Evolutionary conservation across 2,329 filamentous ascomycete species (phyloP).

Genomic region (Ophidiomyces ophidiicola): DNA sequence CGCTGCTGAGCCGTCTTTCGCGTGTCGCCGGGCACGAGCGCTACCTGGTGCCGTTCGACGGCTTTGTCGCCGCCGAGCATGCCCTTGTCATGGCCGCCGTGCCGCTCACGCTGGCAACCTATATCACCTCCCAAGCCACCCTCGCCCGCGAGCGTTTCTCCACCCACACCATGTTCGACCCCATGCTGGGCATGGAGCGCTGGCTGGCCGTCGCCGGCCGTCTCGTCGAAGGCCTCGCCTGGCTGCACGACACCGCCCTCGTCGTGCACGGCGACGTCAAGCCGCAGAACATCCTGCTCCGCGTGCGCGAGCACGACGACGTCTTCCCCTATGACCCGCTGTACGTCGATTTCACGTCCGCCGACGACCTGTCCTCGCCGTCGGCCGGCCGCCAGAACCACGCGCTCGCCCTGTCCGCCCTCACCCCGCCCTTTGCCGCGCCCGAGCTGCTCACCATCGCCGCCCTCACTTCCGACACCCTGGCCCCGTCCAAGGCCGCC

Average conservation of each 20-base stretch:
- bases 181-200: constrained; percentile 29
- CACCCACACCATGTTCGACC: constrained; percentile 36
- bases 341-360: constrained; percentile 36
- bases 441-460: constrained; percentile 32
- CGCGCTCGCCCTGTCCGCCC: constrained; percentile 24
- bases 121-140: constrained; percentile 29
- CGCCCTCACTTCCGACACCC: constrained; percentile 22
- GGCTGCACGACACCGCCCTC: constrained; percentile 31
- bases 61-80: constrained; percentile 28
- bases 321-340: constrained; percentile 32
- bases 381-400: constrained; percentile 10
- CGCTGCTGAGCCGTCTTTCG: constrained; percentile 31
- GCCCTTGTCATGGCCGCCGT: constrained; percentile 37
- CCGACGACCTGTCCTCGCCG: constrained; percentile 13
- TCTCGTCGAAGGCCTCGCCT: constrained; percentile 32
- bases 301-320: constrained; percentile 14
- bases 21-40: constrained; percentile 23
- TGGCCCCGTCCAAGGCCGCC: constrained; percentile 28
- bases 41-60: constrained; percentile 36
- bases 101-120: constrained; percentile 32
- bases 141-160: constrained; percentile 23
- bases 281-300: constrained; percentile 35
- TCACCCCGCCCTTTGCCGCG: constrained; percentile 36
- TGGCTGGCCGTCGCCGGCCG: constrained; percentile 33
- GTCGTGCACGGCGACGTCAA: constrained; percentile 41